Evolutionary conservation across 139 green algal species (phyloP).

Genomic region (Gonium pectorale): DNA sequence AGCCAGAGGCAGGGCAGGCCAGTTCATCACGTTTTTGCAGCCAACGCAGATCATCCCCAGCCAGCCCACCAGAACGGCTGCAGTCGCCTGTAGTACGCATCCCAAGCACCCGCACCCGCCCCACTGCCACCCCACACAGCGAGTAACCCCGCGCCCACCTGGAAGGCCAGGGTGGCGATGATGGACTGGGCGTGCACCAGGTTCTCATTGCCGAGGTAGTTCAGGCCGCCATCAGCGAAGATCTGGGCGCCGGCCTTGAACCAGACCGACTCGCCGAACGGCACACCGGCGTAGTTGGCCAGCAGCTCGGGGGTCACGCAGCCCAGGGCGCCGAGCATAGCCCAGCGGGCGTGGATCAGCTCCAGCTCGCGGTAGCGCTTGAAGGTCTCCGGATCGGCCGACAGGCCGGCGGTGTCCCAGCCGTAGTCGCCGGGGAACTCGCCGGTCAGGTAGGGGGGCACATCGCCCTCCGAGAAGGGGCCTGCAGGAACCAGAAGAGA

Average conservation of each 20-base stretch:
- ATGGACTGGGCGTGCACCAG: conserved; percentile 94
- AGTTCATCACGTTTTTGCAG: not conserved
- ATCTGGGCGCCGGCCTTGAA: conserved; percentile 91
- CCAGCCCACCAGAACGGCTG: too few relatives aligned
- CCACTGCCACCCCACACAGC: too few relatives aligned
- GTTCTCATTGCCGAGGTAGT: conserved; percentile 83
- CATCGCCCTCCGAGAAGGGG: conserved; percentile 80
- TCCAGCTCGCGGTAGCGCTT: conserved; percentile 85
- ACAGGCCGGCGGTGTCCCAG: conserved; percentile 95
- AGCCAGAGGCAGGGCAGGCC: not conserved
- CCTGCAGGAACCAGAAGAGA: too few relatives aligned
- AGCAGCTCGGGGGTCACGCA: conserved; percentile 76
- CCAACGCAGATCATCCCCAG: not conserved
- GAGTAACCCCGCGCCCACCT: conserved; percentile 74
- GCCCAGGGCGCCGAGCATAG: conserved; percentile 92
- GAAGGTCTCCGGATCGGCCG: conserved; percentile 85
- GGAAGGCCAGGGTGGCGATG: conserved; percentile 84
- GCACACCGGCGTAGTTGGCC: conserved; percentile 49
- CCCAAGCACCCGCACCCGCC: too few relatives aligned
- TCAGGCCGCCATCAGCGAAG: conserved; percentile 78
- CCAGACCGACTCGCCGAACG: conserved; percentile 85
- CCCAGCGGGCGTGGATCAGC: conserved; percentile 94
- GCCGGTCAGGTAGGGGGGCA: conserved; percentile 88
- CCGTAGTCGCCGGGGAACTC: conserved; percentile 91
- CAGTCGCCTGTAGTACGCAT: too few relatives aligned